These are phyloP conservation scores for Syzygium aqueum DNA, from an alignment of 345 rosid species.

Conservation along the genomic window DNA sequence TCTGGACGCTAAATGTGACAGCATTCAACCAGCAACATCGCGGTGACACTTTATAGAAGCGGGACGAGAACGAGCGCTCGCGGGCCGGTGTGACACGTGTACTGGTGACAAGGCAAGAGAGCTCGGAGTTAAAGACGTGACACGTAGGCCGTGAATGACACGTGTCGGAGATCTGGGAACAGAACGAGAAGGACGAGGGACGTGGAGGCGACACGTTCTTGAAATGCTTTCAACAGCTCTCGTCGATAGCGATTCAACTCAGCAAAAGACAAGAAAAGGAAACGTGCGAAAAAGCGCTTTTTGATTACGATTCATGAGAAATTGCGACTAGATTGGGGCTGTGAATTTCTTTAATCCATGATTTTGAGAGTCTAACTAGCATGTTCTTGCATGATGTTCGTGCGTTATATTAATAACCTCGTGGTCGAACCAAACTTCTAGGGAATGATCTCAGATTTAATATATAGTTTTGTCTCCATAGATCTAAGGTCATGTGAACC, in stretches of 20 bases:
- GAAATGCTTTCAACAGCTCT: background rate
- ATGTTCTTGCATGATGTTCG: background rate
- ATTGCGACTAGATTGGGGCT: background rate
- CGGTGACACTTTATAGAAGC: background rate
- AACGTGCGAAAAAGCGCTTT: background rate
- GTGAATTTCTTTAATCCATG: background rate
- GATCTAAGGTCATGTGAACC: background rate
- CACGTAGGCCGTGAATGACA: background rate
- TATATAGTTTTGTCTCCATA: background rate
- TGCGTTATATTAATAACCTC: background rate
- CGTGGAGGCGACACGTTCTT: background rate
- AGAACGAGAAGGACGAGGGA: background rate
- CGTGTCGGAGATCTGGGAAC: background rate
- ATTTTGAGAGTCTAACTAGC: background rate
- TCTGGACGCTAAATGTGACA: background rate
- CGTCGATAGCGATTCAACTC: background rate
- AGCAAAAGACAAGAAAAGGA: background rate
- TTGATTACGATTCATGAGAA: background rate
- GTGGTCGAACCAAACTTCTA: background rate
- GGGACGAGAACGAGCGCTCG: background rate
- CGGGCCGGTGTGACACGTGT: background rate
- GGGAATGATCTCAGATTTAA: background rate
- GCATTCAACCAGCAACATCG: background rate
- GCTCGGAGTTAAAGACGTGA: background rate
- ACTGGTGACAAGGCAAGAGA: background rate